Base-by-base conservation (phyloP, 192 early-diverging fungal species). In the Pilaira anomala region DNA sequence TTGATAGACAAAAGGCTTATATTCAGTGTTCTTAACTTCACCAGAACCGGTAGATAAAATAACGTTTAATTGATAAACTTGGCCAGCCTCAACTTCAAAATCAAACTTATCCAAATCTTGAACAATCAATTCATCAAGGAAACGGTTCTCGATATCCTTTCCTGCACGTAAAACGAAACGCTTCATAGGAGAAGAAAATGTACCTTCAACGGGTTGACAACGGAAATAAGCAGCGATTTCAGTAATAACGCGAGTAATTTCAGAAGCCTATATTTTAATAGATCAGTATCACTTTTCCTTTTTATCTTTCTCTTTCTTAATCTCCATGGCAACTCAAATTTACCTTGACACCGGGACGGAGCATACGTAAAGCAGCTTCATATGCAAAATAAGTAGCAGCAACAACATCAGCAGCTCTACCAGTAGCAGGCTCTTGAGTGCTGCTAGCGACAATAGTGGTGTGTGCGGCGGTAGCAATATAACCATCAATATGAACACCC, bases 401-500 rank as follows among this genome's bases (percentile, higher is more conserved):
- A 11, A 76, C 54, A 6, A 63, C 74, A 66, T 76, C 74, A 48
- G 74, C 74, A 62, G 64, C 62, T 41, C 24, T 49, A 24, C 76
- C 73, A 30, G 72, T 78, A 40, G 91, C 72, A 29, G 88, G 83
- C 21, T 74, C 65, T 19, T 79, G 73, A n/a, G 87, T 78, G 49
- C 70, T 74, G 42, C 82, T 68, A 44, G 84, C 91, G 39, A 94
- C 69, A 19, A 93, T 81, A 26, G 82, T 76, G 3, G 93, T 96
- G 75, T 94, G 92, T 1, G 88, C 93, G n/a, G 85, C 78, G 19
- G 86, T 84, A 33, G 87, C 81, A 52, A 90, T 86, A 75, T 91
- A 96, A 18, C 96, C 96, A 78, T 97, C 91, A 66, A 98, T 84
- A 74, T 98, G 96, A 41, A 81, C 91, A 56, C 89, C 90, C 40